These are phyloP conservation scores for Capsella rubella DNA, from an alignment of 441 rosid species.

Conservation along the genomic window DNA sequence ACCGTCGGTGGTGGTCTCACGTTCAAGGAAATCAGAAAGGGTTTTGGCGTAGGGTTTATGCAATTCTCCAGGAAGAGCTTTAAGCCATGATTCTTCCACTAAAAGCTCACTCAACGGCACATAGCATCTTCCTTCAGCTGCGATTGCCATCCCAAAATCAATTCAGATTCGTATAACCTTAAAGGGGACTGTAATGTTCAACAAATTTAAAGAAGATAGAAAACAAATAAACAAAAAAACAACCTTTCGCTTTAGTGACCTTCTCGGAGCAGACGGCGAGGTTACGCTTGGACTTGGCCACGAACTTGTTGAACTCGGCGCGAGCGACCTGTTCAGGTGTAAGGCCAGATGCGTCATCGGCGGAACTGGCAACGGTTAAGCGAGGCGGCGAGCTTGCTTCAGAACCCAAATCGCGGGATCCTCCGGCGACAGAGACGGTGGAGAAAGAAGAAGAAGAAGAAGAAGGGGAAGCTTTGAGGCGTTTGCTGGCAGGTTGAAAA, in stretches of 20 bases:
- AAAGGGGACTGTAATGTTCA: not conserved
- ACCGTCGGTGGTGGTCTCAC: constrained; percentile 50
- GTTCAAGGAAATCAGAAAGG: constrained; percentile 66
- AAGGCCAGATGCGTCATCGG: constrained; percentile 48
- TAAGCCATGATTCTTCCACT: constrained; percentile 85
- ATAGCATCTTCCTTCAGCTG: constrained; percentile 53
- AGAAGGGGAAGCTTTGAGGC: constrained; percentile 56
- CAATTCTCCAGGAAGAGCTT: constrained; percentile 74
- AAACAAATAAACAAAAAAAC: not conserved
- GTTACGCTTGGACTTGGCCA: constrained; percentile 77
- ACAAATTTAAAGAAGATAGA: not conserved
- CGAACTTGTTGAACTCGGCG: constrained; percentile 62
- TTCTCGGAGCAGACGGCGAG: constrained; percentile 69
- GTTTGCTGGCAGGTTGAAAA: constrained; percentile 82
- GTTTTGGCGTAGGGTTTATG: constrained; percentile 68
- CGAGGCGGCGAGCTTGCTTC: constrained; percentile 34
- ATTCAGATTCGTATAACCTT: not conserved
- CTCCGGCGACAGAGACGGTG: constrained; percentile 28
- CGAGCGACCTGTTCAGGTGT: constrained; percentile 63
- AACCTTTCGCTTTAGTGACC: constrained; percentile 66
- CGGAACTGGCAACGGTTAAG: constrained; percentile 23
- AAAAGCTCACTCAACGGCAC: constrained; percentile 74
- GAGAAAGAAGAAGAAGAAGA: constrained; percentile 33
- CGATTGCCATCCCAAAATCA: constrained; percentile 26
- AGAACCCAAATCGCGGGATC: constrained; percentile 27